phyloP scores from a whole-genome alignment of 2,329 filamentous ascomycete species.

The Penicillium sp. region DNA sequence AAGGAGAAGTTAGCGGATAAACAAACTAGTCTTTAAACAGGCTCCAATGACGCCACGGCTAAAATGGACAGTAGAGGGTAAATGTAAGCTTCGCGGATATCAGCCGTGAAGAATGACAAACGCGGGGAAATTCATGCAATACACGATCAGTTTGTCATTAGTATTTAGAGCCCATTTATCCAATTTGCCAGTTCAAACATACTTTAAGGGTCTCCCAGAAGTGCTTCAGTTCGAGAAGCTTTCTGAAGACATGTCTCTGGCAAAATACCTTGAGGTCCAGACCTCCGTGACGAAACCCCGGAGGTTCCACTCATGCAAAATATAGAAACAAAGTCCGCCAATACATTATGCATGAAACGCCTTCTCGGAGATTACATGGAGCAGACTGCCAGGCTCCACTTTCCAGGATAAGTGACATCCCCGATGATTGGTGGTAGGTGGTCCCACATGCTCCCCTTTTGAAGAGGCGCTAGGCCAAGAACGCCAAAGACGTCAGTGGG shows the following conservation, averaged over 20 bases:
- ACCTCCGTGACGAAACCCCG: neutral
- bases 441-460: neutral
- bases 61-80: neutral
- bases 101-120: neutral
- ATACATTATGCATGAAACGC: neutral
- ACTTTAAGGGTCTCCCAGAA: neutral
- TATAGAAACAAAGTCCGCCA: neutral
- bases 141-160: neutral
- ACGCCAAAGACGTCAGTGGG: neutral
- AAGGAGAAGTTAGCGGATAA: neutral
- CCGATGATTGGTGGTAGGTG: neutral
- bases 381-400: neutral
- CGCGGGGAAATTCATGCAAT: neutral
- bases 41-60: neutral
- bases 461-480: neutral
- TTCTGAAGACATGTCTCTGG: neutral
- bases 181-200: neutral
- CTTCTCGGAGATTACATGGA: neutral
- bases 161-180: neutral
- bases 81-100: neutral
- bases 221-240: neutral
- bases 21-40: neutral
- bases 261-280: neutral
- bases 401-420: neutral
- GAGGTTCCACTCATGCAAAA: neutral